Conservation (phyloP, 2,329 filamentous ascomycete species). For the Nannizzia gypsea region DNA sequence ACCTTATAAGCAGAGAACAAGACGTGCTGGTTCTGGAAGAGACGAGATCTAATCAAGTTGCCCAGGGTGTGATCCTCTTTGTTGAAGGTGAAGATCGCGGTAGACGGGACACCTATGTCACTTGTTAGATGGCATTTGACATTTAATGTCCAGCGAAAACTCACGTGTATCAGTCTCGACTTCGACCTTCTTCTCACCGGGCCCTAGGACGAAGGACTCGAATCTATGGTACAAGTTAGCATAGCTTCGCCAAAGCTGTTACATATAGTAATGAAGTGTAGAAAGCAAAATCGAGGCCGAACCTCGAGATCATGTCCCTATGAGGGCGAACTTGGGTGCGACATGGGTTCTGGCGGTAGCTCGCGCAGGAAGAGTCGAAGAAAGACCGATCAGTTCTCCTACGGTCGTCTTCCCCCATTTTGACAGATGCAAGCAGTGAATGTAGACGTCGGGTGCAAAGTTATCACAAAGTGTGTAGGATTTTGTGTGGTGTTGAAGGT, state of each 20-base stretch:
- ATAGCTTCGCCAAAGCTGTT: neutral
- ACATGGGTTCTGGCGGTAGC: conserved; percentile 15
- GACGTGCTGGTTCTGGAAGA: conserved; percentile 73
- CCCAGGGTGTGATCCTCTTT: conserved; percentile 96
- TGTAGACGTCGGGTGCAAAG: neutral
- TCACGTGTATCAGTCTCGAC: conserved; percentile 79
- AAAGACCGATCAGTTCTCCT: neutral
- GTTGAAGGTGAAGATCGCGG: conserved; percentile 87
- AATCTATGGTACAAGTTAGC: conserved; percentile 48
- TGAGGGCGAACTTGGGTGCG: conserved; percentile 14
- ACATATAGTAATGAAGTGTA: neutral
- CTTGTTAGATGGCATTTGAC: neutral
- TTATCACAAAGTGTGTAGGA: neutral
- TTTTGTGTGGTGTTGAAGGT: neutral
- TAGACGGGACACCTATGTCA: conserved; percentile 68
- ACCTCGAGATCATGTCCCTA: conserved; percentile 11
- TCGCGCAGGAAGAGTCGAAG: conserved; percentile 12
- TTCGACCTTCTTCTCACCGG: conserved; percentile 88
- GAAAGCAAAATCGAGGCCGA: conserved; percentile 2
- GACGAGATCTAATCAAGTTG: conserved; percentile 75
- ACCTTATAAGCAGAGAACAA: conserved; percentile 87
- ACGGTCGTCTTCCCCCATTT: neutral
- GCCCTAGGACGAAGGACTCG: conserved; percentile 78
- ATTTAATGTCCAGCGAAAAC: conserved; percentile 22
- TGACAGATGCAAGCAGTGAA: neutral